Conservation (phyloP, 352 stramenopile genomes). For the Phytophthora hybrid region DNA sequence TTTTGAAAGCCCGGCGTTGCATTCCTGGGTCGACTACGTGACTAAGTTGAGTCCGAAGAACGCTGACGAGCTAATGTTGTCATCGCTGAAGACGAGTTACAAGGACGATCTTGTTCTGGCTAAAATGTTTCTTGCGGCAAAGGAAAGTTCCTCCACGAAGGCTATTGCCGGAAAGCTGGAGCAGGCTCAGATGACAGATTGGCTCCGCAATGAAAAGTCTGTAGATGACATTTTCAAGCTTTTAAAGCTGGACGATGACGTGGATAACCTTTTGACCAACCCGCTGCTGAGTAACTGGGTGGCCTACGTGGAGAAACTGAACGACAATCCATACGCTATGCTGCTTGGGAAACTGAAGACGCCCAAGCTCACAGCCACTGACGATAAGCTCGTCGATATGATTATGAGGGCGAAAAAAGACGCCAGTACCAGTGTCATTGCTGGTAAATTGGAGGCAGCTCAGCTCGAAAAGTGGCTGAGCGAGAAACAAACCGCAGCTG, state of each 20-base stretch:
- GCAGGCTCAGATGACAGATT: neutral
- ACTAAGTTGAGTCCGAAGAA: neutral
- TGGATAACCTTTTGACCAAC: neutral
- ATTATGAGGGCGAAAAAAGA: no score
- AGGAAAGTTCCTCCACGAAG: neutral
- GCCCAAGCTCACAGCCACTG: no score
- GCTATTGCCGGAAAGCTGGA: neutral
- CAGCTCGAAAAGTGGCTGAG: no score
- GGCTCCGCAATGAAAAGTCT: neutral
- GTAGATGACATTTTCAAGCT: neutral
- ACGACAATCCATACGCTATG: no score
- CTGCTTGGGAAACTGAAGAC: no score
- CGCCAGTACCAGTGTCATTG: no score
- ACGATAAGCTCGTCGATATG: no score
- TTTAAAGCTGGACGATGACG: neutral
- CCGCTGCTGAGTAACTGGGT: no score
- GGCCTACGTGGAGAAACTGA: no score
- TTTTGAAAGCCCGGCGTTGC: neutral
- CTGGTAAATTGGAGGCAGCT: no score
- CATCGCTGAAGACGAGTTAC: neutral
- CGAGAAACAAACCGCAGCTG: no score
- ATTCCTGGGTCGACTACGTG: neutral
- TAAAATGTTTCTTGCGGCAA: neutral
- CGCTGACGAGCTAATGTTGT: neutral
- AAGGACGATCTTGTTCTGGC: neutral